Evolutionary conservation across 2,329 filamentous ascomycete species (phyloP).

Genomic region (Dryadomyces quercus-mongolicae): DNA sequence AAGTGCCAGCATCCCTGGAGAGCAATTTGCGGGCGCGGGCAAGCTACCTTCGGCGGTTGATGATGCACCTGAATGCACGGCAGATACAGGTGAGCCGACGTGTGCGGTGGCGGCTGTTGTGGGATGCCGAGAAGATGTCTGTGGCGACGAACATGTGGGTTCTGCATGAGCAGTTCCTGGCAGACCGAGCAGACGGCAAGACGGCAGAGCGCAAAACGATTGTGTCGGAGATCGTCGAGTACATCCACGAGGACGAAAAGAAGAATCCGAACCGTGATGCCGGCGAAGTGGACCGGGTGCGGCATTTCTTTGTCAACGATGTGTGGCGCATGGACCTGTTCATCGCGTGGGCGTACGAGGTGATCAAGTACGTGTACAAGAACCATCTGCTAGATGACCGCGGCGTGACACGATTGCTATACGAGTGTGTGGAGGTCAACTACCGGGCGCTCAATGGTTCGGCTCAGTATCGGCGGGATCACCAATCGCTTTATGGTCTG

Average conservation of each 20-base stretch:
- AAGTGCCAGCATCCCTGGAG: conserved; percentile 63
- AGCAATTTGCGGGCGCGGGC: conserved; percentile 66
- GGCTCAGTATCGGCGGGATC: conserved; percentile 59
- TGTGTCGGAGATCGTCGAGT: conserved; percentile 61
- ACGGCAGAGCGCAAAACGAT: conserved; percentile 53
- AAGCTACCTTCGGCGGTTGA: conserved; percentile 63
- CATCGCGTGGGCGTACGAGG: conserved; percentile 67
- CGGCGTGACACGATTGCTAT: conserved; percentile 41
- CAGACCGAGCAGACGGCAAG: conserved; percentile 34
- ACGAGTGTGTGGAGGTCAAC: conserved; percentile 55
- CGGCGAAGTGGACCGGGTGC: conserved; percentile 65
- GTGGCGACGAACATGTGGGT: conserved; percentile 73
- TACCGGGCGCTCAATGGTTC: conserved; percentile 59
- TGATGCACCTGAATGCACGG: conserved; percentile 54
- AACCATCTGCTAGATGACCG: conserved; percentile 44
- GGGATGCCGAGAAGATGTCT: conserved; percentile 80
- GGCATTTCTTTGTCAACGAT: conserved; percentile 79
- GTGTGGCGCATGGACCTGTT: conserved; percentile 61
- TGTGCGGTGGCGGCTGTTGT: conserved; percentile 71
- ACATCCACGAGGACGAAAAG: conserved; percentile 66
- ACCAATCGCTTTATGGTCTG: conserved; percentile 62
- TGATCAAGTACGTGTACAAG: conserved; percentile 60
- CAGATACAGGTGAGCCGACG: conserved; percentile 53
- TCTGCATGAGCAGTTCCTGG: conserved; percentile 58
- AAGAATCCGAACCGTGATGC: conserved; percentile 49